Base-by-base conservation (phyloP, 163 green algal genomes). In the Volvox carteri region DNA sequence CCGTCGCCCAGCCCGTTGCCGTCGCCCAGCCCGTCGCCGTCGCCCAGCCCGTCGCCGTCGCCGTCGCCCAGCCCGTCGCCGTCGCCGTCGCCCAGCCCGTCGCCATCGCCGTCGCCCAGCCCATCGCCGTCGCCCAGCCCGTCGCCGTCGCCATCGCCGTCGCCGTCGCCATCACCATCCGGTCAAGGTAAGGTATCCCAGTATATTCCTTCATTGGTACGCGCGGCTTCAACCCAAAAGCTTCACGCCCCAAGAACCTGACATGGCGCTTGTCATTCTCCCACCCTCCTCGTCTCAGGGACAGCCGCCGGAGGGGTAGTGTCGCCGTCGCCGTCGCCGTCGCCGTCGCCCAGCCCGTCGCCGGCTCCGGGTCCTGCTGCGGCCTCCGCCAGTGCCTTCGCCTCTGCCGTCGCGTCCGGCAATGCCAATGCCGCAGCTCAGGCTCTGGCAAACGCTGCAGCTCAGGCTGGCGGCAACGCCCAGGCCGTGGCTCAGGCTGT, bases 401-500 rank as follows among this genome's bases (percentile, higher is more conserved):
- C 84, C n/a, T 70, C 52, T 33, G 84, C 84, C 19, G 70, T 84
- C 5, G 39, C 84, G 4, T 68, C 54, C 28, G 84, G 84, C 52
- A 89, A 89, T 67, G 50, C 67, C 46, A 81, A 80, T 35, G 83
- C 83, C 68, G 83, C 68, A 18, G 83, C 83, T 0, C 23, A 58
- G 23, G 83, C 83, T 19, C 67, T 88, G 25, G 83, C 83, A 7
- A 72, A 88, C 42, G 83, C 83, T 0, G 50, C 84, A 19, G n/a
- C 50, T 0, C 60, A 76, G 48, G 41, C 25, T 5, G 72, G 84
- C n/a, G 72, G 73, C 42, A 84, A 58, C 60, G 62, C 85, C 56
- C 52, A 68, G 19, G 85, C 85, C 1, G 65, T 90, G 19, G 85
- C 85, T 6, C 85, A 90, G 58, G 85, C 84, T 18, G 72, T 90